Conservation (phyloP, 345 rosid species). For the Arabis hirsuta region DNA sequence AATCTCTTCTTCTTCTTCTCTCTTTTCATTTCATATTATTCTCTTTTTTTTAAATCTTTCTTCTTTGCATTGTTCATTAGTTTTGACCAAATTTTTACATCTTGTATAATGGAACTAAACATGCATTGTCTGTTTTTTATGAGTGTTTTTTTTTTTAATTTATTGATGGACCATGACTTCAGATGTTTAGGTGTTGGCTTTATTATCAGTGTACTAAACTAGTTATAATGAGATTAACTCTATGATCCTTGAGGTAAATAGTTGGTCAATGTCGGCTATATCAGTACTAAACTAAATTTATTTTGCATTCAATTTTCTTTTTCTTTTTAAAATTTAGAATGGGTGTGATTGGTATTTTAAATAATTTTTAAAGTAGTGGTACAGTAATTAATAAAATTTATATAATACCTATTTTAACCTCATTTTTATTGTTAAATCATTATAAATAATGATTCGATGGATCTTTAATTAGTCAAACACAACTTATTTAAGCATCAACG, state of each 20-base stretch:
- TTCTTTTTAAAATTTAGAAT: no score
- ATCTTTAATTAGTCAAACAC: no score
- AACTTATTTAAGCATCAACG: no score
- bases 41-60: not conserved
- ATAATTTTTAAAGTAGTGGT: no score
- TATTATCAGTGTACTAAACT: constrained; percentile 1
- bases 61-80: constrained; percentile 19
- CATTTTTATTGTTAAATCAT: no score
- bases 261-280: not conserved
- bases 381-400: no score
- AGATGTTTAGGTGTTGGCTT: constrained; percentile 2
- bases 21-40: constrained; percentile 16
- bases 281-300: no score
- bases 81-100: constrained; percentile 15
- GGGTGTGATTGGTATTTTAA: no score
- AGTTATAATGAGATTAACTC: not conserved
- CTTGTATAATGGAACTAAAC: constrained; percentile 13
- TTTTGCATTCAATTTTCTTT: no score
- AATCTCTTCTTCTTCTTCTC: constrained; percentile 26
- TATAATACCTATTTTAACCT: no score
- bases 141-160: not conserved
- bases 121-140: not conserved
- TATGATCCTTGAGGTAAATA: not conserved
- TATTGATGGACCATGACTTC: constrained; percentile 7
- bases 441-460: no score